Evolutionary conservation across 345 rosid species (phyloP), one percentile per base, ranked within the genome.

Genomic region (Limnanthes douglasii): DNA sequence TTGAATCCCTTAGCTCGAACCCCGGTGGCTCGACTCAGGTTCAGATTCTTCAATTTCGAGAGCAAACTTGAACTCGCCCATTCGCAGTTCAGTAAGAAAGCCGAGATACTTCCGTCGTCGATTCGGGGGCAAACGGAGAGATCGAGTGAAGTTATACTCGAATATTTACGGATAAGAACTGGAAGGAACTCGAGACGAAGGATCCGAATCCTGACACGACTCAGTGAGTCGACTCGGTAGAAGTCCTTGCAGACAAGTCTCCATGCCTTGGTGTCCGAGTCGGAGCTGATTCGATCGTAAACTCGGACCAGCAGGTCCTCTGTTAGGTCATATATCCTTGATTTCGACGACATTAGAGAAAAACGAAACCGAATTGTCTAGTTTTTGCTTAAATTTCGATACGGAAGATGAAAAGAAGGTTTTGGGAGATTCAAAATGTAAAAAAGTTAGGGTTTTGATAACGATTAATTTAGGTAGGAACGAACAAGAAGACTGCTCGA

Each of bases 51-150:
- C 62, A 78, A 21, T 13, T 53, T 50, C 41, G 41, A 43, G 6
- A 70, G 26, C 63, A 84, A 64, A n/a, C 50, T 31, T 31, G 15
- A 20, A 2, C 37, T 15, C 3, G 53, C 43, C 19, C 37, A 28
- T 7, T 34, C 37, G 24, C 34, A 38, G 31, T 56, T 45, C 6
- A 50, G 24, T 37, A 73, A 46, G 1, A 83, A 37, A 53, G 58
- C 23, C 23, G 64, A 13, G 36, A 83, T 58, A 28, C 58, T 68
- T 15, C 54, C 66, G 50, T 83, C 93, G 46, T 79, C 68, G 17
- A 88, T 62, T 18, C 62, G 69, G 0, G 97, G 78, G 45, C 97
- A 83, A 12, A 62, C 71, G 16, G 97, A 79, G 56, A 88, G 78
- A 66, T 88, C 97, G 20, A 88, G 64, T 25, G 57, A 39, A 13